phyloP scores from a whole-genome alignment of 2,329 filamentous ascomycete species.

The Colletotrichum sublineola region DNA sequence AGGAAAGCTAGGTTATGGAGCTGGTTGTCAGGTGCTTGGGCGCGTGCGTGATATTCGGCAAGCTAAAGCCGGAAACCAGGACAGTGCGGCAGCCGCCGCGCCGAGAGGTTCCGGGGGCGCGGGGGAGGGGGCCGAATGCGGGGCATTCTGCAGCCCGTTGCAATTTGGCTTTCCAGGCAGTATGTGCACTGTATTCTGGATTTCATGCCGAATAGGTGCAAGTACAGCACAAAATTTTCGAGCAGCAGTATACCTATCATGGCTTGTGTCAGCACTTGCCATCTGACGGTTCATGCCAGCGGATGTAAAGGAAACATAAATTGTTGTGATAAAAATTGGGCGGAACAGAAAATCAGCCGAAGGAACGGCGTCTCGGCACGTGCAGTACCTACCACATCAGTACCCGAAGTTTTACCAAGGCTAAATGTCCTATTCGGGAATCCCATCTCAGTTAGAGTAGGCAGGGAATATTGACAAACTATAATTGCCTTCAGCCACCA shows the following conservation, averaged over 20 bases:
- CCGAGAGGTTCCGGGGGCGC: conserved; percentile 24
- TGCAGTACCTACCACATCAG: background rate
- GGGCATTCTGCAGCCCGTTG: conserved; percentile 1
- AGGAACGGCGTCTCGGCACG: conserved; percentile 3
- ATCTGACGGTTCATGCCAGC: background rate
- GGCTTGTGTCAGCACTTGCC: background rate
- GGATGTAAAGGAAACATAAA: background rate
- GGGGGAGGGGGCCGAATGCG: conserved; percentile 18
- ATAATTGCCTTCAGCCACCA: no score
- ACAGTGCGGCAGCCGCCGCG: conserved; percentile 2
- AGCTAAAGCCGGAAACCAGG: conserved; percentile 13
- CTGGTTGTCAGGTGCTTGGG: conserved; percentile 4
- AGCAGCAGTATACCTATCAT: background rate
- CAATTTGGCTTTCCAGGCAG: background rate
- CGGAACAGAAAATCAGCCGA: background rate
- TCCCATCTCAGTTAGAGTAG: background rate
- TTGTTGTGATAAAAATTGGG: background rate
- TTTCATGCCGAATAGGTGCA: background rate
- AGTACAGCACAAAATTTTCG: no score
- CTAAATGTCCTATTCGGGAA: conserved; percentile 8
- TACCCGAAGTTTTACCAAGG: conserved; percentile 21
- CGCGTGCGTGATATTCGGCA: conserved; percentile 17
- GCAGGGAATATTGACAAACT: background rate
- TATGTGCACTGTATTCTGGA: background rate
- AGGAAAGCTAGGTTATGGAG: background rate